Evolutionary conservation across 2,329 filamentous ascomycete genomes (phyloP), one percentile per base, ranked within the genome.

Genomic region (Neonectria sp.): DNA sequence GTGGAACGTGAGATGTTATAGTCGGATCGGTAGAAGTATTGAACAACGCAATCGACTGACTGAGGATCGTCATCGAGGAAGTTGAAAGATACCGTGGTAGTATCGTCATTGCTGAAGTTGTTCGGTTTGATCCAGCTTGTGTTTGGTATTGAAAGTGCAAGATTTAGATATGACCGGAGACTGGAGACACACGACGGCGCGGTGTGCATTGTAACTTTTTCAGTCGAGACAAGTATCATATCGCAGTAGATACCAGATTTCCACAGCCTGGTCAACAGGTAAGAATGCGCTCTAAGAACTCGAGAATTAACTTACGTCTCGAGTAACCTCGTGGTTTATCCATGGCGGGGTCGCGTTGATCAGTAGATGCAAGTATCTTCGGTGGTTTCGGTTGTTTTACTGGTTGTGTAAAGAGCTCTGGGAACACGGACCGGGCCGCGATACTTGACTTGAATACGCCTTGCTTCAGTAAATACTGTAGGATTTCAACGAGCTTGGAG

Each of bases 1-100:
- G 21, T n/a, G 33, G 33, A 35, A 35, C 33, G 33, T 9, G 33
- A 2, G 33, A 9, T 35, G 13, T 49, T 27, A 21, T 49, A 49
- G n/a, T 49, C 46, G 15, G 6, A 25, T 24, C 46, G 46, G 25
- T 49, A 49, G 46, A 49, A 27, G 46, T n/a, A 49, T 49, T 49
- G 46, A 49, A 49, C 25, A 21, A 49, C 24, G 24, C 46, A 49
- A 49, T 49, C 46, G 12, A 49, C 46, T 21, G 21, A 49, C 24
- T n/a, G 46, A 12, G 46, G 46, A n/a, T 49, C 46, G n/a, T 49
- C 46, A 49, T 49, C 46, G 5, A 24, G 21, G 46, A 49, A 49
- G 12, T 27, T 49, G 46, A 24, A 49, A 12, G 21, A 24, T 13
- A n/a, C 24, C 46, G 25, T 27, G 25, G 25, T 12, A 27, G 46